Base-by-base conservation (phyloP, 2,329 filamentous ascomycete genomes). In the Juglanconis oblonga region DNA sequence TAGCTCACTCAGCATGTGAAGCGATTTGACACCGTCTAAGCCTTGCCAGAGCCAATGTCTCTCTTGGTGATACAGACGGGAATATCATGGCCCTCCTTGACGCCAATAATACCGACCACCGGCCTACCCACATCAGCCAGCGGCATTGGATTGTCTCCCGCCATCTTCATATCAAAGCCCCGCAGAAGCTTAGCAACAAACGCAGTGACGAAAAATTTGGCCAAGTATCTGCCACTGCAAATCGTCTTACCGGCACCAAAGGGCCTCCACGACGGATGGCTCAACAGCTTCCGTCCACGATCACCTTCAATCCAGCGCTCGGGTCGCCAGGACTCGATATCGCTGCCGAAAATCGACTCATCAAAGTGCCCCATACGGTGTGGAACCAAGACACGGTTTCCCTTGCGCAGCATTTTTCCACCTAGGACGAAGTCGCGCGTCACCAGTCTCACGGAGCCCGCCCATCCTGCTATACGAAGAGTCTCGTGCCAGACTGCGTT, bases 101-200 rank as follows among this genome's bases (percentile, higher is more conserved):
- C 24, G 7, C 9, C 5, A 3, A 58, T 40, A 4, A 38, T 58
- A 5, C 56, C 56, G 4, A 58, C 2, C 1, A 58, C 56, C 5
- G 56, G 56, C 29, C 44, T 36, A 0, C 50, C 56, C 31, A 32
- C 42, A n/a, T 58, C 56, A 4, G 33, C 5, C n/a, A 29, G 2
- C 3, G 51, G 79, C 67, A 0, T 59, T 78, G 7, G 77, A 80
- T 38, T 78, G 76, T 1, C 77, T 74, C 54, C 74, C 3, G 72
- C 32, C 70, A 72, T 4, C 57, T 72, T 3, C 68, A 67, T 0
- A 64, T 72, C 38, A 71, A 71, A 64, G 3, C 69, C 58, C 0
- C 52, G 48, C 32, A 71, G 58, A 1, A 71, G n/a, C 17, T 58
- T 66, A 1, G 68, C 66, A 24, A 69, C 61, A 53, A 71, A 69